Evolutionary conservation across 2,329 filamentous ascomycete species (phyloP), one percentile per base, ranked within the genome.

Genomic region (Fusarium penzigii): DNA sequence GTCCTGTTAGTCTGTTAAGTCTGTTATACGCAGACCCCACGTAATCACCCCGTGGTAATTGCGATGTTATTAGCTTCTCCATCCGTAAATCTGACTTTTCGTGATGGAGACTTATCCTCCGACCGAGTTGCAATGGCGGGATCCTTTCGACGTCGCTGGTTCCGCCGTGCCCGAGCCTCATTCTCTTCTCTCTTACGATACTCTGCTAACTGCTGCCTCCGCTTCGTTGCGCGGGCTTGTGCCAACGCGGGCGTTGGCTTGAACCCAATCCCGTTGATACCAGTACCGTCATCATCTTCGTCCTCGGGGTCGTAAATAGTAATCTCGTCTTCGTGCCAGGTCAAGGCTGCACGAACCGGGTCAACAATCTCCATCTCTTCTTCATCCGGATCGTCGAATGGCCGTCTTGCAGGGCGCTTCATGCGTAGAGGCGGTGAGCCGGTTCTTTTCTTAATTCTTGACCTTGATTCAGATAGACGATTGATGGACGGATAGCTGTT

Each of bases 271-370:
- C 85, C 85, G 65, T 88, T 87, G 63, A 88, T 83, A 17, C 85
- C 85, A 4, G 80, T 82, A 46, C 85, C 85, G 63, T 88, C 85
- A 62, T 88, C 85, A 56, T 88, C 84, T 56, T 81, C 77, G 63
- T 87, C 85, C 39, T 83, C 75, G 1, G 83, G 81, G 59, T 86
- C 81, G 66, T 87, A 85, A 29, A 86, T 76, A 2, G 85, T 87
- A 54, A 88, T 87, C 64, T 87, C 85, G 59, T 87, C 80, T 57
- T 86, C 83, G 61, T 84, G 83, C 85, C 85, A 88, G 2, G 85
- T 87, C 47, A 87, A 72, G 3, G 82, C 78, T 7, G 83, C 82
- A 36, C 83, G 76, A 10, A 84, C 65, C 0, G 81, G 80, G 49
- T 84, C 82, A 47, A 76, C 70, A 29, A 82, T 68, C 40, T 68